phyloP scores from a whole-genome alignment of 2,329 filamentous ascomycete species.

The Fusarium tuaranense region DNA sequence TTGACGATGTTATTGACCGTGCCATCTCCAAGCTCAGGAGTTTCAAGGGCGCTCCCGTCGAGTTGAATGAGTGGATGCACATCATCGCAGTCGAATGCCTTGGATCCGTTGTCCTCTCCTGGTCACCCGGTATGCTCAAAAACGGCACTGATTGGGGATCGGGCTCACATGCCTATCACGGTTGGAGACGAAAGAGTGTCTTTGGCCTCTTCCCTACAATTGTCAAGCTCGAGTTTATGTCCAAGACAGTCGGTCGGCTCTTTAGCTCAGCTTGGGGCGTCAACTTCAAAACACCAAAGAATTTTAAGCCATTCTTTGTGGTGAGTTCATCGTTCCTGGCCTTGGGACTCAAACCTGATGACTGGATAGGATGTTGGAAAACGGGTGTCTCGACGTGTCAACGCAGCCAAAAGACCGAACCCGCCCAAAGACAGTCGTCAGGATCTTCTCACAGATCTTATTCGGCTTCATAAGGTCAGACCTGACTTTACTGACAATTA shows the following conservation, averaged over 20 bases:
- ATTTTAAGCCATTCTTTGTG: conserved; percentile 63
- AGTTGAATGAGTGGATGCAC: conserved; percentile 68
- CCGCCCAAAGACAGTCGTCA: conserved; percentile 46
- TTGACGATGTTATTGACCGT: conserved; percentile 55
- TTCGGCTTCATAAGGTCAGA: conserved; percentile 58
- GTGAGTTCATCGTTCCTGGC: conserved; percentile 44
- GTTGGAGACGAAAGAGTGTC: conserved; percentile 65
- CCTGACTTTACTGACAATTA: conserved; percentile 61
- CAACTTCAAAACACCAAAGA: conserved; percentile 56
- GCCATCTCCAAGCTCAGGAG: conserved; percentile 51
- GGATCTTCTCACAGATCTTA: conserved; percentile 61
- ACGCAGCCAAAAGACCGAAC: conserved; percentile 44
- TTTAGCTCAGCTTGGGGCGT: conserved; percentile 60
- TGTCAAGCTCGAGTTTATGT: conserved; percentile 54
- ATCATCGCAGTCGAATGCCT: conserved; percentile 66
- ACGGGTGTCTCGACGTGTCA: conserved; percentile 50
- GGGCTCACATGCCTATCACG: conserved; percentile 60
- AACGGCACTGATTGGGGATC: conserved; percentile 59
- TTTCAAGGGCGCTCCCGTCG: conserved; percentile 55
- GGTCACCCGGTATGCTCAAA: conserved; percentile 62
- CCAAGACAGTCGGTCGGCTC: conserved; percentile 49
- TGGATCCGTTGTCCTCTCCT: conserved; percentile 61
- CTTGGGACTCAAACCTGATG: background rate
- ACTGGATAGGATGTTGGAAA: conserved; percentile 49
- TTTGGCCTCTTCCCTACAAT: conserved; percentile 62